Conservation (phyloP, 116 monocot species). For the Trichopus zeylanicus region DNA sequence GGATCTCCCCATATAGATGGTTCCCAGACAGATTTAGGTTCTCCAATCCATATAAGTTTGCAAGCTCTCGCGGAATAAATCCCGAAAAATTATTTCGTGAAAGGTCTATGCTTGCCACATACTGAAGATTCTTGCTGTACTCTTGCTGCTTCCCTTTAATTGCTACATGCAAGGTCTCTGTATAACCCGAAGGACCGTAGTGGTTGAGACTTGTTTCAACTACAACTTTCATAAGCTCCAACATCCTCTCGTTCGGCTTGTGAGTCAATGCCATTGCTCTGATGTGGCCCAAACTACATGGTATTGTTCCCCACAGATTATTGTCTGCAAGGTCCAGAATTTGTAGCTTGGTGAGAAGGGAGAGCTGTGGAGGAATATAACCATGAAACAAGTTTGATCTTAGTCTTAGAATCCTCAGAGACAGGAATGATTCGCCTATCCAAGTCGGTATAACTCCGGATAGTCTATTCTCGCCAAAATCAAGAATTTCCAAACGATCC, state of each 20-base stretch:
- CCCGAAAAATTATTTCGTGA: slow-evolving; percentile 11
- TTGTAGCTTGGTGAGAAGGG: slow-evolving; percentile 3
- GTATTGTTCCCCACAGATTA: slow-evolving; percentile 7
- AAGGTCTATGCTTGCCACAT: slow-evolving; percentile 4
- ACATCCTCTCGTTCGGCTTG: not conserved
- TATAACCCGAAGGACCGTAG: not conserved
- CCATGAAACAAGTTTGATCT: slow-evolving; percentile 11
- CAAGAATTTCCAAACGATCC: not conserved
- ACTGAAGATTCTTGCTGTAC: not conserved
- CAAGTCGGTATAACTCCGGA: slow-evolving; percentile 12
- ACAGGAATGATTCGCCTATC: slow-evolving; percentile 6
- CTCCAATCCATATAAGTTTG: not conserved
- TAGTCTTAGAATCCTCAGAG: slow-evolving; percentile 4
- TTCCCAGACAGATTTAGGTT: slow-evolving; percentile 15
- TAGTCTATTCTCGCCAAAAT: slow-evolving; percentile 12
- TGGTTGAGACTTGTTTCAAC: not conserved
- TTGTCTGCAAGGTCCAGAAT: slow-evolving; percentile 17
- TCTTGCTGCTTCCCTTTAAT: not conserved
- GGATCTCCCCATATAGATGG: slow-evolving; percentile 3
- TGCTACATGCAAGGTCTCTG: not conserved
- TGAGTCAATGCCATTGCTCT: not conserved
- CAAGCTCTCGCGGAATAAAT: slow-evolving; percentile 6
- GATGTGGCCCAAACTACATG: not conserved
- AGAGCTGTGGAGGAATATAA: slow-evolving; percentile 10
- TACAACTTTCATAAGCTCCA: not conserved